Percentiles rank a stretch among this genome's conserved stretches.
Evolutionary conservation across 2,329 filamentous ascomycete species (phyloP).

Genomic region (Atkinsonella texensis): DNA sequence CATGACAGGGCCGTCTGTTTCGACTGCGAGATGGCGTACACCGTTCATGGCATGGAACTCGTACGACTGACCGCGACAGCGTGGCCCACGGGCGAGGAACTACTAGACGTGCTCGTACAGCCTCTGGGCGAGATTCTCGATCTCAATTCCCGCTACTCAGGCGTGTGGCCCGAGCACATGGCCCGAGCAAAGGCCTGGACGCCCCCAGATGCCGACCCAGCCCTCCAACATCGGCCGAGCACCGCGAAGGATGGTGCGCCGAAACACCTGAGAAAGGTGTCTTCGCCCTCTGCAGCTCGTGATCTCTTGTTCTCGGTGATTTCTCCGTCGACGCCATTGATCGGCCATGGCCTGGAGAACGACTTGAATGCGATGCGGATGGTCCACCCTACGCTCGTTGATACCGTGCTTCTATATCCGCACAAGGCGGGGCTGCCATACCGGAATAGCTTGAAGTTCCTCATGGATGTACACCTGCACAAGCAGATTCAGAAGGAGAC

Average conservation of each 20-base stretch:
- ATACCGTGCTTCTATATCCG: constrained; percentile 76
- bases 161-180: constrained; percentile 69
- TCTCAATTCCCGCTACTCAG: constrained; percentile 85
- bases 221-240: background rate
- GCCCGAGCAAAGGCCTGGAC: constrained; percentile 51
- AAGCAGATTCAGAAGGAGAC: constrained; percentile 66
- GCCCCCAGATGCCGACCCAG: constrained; percentile 4
- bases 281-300: constrained; percentile 63
- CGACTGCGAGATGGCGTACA: constrained; percentile 98
- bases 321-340: constrained; percentile 64
- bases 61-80: constrained; percentile 79
- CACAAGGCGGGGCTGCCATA: constrained; percentile 66
- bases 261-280: constrained; percentile 54
- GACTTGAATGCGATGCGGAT: constrained; percentile 79
- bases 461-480: constrained; percentile 59
- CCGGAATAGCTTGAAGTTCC: constrained; percentile 62
- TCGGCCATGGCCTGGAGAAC: constrained; percentile 92
- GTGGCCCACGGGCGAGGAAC: constrained; percentile 64
- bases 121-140: constrained; percentile 78
- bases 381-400: constrained; percentile 73
- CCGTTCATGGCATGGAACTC: constrained; percentile 74
- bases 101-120: constrained; percentile 77
- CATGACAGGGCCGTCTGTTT: constrained; percentile 61
- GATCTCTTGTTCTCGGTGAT: constrained; percentile 66
- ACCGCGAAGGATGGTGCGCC: constrained; percentile 10